Conservation (phyloP, 495 filamentous ascomycete species). For the Annulohypoxylon nitens region DNA sequence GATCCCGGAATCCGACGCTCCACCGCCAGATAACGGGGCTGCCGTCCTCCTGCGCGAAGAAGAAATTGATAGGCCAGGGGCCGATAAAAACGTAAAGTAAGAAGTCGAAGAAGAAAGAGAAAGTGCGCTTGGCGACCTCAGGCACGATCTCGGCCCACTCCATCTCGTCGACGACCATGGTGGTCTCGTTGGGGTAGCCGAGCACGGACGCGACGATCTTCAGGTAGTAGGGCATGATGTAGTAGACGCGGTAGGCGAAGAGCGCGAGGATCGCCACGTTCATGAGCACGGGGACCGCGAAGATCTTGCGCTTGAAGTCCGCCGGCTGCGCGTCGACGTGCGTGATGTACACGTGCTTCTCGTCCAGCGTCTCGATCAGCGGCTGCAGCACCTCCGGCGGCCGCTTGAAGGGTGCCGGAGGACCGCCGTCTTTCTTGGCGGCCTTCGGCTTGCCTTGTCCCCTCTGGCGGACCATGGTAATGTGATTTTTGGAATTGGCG, state of each 20-base stretch:
- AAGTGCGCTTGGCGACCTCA: conserved; percentile 66
- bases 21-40: conserved; percentile 77
- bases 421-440: conserved; percentile 44
- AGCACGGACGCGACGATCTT: conserved; percentile 69
- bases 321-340: conserved; percentile 77
- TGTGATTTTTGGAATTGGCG: neutral
- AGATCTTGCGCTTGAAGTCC: conserved; percentile 80
- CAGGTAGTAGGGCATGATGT: conserved; percentile 74
- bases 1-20: conserved; percentile 74
- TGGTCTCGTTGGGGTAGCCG: conserved; percentile 70
- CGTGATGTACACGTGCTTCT: conserved; percentile 78
- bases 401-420: conserved; percentile 73
- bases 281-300: conserved; percentile 76
- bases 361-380: conserved; percentile 71
- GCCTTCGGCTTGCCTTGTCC: conserved; percentile 32
- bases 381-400: conserved; percentile 70
- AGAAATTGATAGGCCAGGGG: conserved; percentile 82
- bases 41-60: conserved; percentile 62
- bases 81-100: conserved; percentile 74
- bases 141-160: conserved; percentile 63
- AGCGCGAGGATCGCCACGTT: conserved; percentile 72
- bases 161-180: conserved; percentile 66
- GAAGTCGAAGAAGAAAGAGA: conserved; percentile 77
- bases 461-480: conserved; percentile 44
- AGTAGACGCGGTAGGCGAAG: conserved; percentile 71